Evolutionary conservation across 1,284 basidiomycete species (phyloP).

Genomic region (Cystobasidium slooffiae): DNA sequence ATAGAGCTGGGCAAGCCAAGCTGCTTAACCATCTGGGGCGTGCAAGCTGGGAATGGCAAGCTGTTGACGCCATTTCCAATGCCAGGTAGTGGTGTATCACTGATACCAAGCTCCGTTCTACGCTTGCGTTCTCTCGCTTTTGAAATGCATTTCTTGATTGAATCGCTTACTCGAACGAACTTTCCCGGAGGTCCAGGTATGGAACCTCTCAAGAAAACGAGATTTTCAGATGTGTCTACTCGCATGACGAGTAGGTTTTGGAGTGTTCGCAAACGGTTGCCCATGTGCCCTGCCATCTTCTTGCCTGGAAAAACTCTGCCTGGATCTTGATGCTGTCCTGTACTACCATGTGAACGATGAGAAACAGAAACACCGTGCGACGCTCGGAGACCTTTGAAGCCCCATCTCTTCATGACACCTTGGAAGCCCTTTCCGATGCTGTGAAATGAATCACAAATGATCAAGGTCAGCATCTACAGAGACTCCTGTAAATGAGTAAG

Average conservation of each 20-base stretch:
- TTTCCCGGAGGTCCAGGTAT: slow-evolving; percentile 64
- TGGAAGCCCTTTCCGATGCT: slow-evolving; percentile 97
- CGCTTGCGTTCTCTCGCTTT: slow-evolving; percentile 62
- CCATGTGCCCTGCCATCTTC: slow-evolving; percentile 97
- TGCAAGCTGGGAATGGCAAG: slow-evolving; percentile 91
- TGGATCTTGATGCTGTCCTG: slow-evolving; percentile 80
- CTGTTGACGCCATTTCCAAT: slow-evolving; percentile 81
- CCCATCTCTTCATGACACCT: slow-evolving; percentile 96
- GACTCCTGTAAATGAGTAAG: not conserved
- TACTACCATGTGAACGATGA: slow-evolving; percentile 90
- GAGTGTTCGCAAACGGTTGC: slow-evolving; percentile 63
- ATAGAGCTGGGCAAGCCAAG: slow-evolving; percentile 44
- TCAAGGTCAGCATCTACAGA: not conserved
- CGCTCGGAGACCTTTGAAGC: slow-evolving; percentile 86
- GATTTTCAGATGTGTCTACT: slow-evolving; percentile 80
- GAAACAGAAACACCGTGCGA: slow-evolving; percentile 96
- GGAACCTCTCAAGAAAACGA: slow-evolving; percentile 76
- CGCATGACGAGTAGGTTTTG: slow-evolving; percentile 90
- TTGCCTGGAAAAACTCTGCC: slow-evolving; percentile 66
- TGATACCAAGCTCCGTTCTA: slow-evolving; percentile 65
- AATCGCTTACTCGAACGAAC: slow-evolving; percentile 68
- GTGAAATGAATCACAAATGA: slow-evolving; percentile 13
- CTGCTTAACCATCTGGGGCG: slow-evolving; percentile 70
- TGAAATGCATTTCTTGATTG: slow-evolving; percentile 78
- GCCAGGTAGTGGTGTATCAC: slow-evolving; percentile 74